These are phyloP conservation scores for Scheffersomyces segobiensis DNA, from an alignment of 1,139 yeast species.

Conservation along the genomic window DNA sequence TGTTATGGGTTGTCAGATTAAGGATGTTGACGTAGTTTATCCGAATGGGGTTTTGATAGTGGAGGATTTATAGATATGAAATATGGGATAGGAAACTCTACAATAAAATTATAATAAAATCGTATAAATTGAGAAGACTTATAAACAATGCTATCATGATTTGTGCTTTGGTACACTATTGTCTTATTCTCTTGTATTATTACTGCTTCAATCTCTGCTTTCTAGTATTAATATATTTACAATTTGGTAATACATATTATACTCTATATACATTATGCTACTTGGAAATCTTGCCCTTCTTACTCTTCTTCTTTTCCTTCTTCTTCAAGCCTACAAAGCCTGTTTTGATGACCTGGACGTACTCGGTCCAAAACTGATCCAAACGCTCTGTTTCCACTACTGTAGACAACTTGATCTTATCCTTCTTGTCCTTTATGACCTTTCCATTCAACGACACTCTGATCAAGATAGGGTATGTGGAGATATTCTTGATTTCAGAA, in stretches of 20 bases:
- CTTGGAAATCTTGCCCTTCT: conserved; percentile 36
- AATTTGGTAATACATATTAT: not conserved
- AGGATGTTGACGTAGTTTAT: conserved; percentile 34
- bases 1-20: conserved; percentile 18
- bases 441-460: conserved; percentile 62
- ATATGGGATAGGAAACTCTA: not conserved
- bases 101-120: not conserved
- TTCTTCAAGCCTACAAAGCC: conserved; percentile 62
- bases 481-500: conserved; percentile 13
- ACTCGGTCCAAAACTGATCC: conserved; percentile 69
- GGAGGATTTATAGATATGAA: conserved; percentile 22
- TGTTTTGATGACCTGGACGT: conserved; percentile 60
- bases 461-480: conserved; percentile 49
- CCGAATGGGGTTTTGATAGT: conserved; percentile 47
- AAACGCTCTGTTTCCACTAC: conserved; percentile 57
- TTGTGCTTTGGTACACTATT: too few species aligned
- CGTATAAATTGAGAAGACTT: too few species aligned
- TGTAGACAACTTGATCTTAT: conserved; percentile 61
- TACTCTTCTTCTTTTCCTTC: conserved; percentile 64
- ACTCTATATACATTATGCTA: conserved; percentile 1
- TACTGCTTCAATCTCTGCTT: not conserved
- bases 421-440: conserved; percentile 32
- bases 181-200: too few species aligned
- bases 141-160: too few species aligned
- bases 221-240: not conserved